Evolutionary conservation across 495 filamentous ascomycete species (phyloP), one percentile per base, ranked within the genome.

Genomic region (Aspergillus haitiensis): DNA sequence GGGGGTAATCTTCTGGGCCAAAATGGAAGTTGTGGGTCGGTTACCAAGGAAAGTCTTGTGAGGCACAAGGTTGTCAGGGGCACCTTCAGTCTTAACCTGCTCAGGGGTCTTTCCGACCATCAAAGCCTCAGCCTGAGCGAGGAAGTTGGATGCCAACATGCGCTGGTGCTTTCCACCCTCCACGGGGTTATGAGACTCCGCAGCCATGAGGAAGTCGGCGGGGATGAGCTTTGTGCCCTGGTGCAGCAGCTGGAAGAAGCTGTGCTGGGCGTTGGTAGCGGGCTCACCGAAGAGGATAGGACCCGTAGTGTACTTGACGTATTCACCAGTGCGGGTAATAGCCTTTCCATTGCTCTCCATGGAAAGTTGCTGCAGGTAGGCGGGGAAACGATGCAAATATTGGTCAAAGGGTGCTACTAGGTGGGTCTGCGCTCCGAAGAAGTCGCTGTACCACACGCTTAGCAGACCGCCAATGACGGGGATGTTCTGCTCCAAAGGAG

Each of bases 341-440:
- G 91, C 90, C 83, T 98, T 98, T 67, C 94, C 94, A 76, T 98
- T 98, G 67, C 95, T 98, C 80, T 98, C 94, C 94, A 98, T 98
- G 63, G 92, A 98, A 49, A 98, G 83, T 76, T 98, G 94, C 78
- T 98, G 94, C 34, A 98, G 89, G 79, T 98, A 98, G 61, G 94
- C 94, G 13, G 94, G 92, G 89, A 98, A 98, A 56, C 94, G 90
- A 83, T 96, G 91, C 67, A 98, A 86, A 78, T 98, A 98, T 78
- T 98, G 94, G 78, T 98, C 94, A 77, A 98, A 98, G 75, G 94
- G 94, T 64, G 94, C 90, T 54, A 98, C 91, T 36, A 98, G 82
- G 80, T 98, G 94, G 53, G 94, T 98, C 77, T 98, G 94, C 42
- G 95, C 92, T 69, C 90, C 90, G 72, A 93, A 98, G 82, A 98